These are phyloP conservation scores for Astrephomene gubernaculifera DNA, from an alignment of 139 green algal genomes.

Conservation along the genomic window DNA sequence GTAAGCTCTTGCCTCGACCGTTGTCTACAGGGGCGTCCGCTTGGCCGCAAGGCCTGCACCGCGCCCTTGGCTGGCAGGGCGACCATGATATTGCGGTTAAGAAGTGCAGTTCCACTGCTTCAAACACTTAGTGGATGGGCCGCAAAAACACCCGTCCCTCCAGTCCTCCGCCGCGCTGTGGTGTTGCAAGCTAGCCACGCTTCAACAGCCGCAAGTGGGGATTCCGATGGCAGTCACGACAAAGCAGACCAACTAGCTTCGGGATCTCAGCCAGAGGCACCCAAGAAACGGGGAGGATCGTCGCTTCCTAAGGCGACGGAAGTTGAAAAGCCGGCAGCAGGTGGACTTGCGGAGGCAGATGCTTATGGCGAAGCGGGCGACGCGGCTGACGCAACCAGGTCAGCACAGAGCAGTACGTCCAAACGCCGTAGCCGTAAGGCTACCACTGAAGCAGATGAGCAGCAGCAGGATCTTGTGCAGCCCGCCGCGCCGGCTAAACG, in stretches of 20 bases:
- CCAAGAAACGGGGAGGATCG: no score
- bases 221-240: no score
- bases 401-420: not conserved
- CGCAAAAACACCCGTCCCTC: not conserved
- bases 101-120: slow-evolving; percentile 13
- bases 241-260: no score
- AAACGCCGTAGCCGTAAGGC: not conserved
- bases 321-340: no score
- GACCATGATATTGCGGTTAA: slow-evolving; percentile 7
- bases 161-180: not conserved
- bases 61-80: not conserved
- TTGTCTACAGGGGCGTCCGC: not conserved
- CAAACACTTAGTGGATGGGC: not conserved
- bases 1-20: not conserved
- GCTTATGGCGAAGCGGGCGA: no score
- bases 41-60: not conserved
- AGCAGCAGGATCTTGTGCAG: not conserved
- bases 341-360: no score
- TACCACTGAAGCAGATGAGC: not conserved
- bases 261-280: no score
- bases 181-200: no score
- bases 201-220: no score
- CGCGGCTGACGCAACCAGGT: not conserved
- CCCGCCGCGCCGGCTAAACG: not conserved
- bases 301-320: no score